Evolutionary conservation across 2,329 filamentous ascomycete species (phyloP).

Genomic region (Balansia obtecta): DNA sequence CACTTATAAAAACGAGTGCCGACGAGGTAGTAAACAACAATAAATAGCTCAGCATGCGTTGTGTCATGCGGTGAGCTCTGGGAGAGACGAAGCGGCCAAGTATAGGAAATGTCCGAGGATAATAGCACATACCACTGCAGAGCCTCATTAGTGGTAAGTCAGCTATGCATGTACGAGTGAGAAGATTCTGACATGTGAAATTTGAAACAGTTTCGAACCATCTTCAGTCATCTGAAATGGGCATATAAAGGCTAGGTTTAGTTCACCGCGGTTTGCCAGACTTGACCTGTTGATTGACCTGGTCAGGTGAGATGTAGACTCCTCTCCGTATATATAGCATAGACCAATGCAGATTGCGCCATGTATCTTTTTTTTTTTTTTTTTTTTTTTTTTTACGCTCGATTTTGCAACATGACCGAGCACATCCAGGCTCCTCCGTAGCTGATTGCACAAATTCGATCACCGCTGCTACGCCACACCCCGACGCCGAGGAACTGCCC

Average conservation of each 20-base stretch:
- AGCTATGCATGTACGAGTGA: not conserved
- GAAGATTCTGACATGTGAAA: not conserved
- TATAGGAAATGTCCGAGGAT: not conserved
- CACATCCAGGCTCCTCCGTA: conserved; percentile 22
- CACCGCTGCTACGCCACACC: conserved; percentile 18
- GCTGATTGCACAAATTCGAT: conserved; percentile 20
- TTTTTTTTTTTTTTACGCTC: no score
- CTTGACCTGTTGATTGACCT: no score
- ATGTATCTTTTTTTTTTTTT: no score
- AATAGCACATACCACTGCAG: not conserved
- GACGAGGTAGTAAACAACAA: no score
- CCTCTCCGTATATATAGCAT: no score
- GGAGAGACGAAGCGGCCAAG: not conserved
- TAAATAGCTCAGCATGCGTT: no score
- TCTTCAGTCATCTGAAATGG: not conserved
- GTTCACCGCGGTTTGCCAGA: no score
- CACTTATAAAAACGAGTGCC: no score
- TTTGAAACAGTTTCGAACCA: not conserved
- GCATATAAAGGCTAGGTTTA: not conserved
- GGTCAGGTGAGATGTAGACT: no score
- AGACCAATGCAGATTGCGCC: not conserved
- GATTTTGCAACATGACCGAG: conserved; percentile 15
- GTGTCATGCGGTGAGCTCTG: not conserved
- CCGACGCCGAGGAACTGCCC: conserved; percentile 19
- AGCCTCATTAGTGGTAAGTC: not conserved